Percentiles rank a stretch among this genome's conserved stretches.
Conservation (phyloP, 208 protist genomes). For the Crithidia bombi region DNA sequence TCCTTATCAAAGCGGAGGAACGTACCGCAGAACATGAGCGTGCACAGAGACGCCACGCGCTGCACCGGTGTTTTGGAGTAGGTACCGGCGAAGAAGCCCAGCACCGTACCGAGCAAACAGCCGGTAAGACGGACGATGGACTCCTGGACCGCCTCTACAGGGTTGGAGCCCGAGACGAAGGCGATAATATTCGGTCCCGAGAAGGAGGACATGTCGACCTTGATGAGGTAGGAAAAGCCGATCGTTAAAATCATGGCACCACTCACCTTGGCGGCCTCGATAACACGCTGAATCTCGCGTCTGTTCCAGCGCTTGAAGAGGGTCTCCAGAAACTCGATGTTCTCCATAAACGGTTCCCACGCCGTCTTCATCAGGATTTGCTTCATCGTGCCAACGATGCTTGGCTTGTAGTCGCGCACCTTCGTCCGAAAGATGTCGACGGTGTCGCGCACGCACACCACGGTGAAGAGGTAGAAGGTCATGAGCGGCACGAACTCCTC, state of each 20-base stretch:
- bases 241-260: slow-evolving; percentile 86
- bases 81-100: slow-evolving; percentile 87
- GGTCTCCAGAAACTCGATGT: slow-evolving; percentile 54
- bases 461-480: slow-evolving; percentile 90
- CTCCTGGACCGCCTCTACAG: slow-evolving; percentile 85
- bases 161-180: slow-evolving; percentile 85
- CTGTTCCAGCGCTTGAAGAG: slow-evolving; percentile 61
- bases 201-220: slow-evolving; percentile 62
- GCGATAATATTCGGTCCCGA: slow-evolving; percentile 90
- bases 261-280: slow-evolving; percentile 90
- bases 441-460: slow-evolving; percentile 81
- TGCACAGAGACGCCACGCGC: slow-evolving; percentile 81
- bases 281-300: slow-evolving; percentile 80
- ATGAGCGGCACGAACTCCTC: slow-evolving; percentile 92
- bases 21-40: slow-evolving; percentile 78
- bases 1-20: slow-evolving; percentile 85
- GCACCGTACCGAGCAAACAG: slow-evolving; percentile 84
- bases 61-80: slow-evolving; percentile 72
- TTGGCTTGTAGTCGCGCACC: slow-evolving; percentile 46
- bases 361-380: slow-evolving; percentile 51
- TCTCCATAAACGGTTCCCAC: slow-evolving; percentile 62
- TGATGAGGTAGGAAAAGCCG: slow-evolving; percentile 78
- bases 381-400: slow-evolving; percentile 26
- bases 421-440: slow-evolving; percentile 66
- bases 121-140: slow-evolving; percentile 86